These are phyloP conservation scores for Hypsizygus ulmarius DNA, from an alignment of 1,284 basidiomycete genomes.

Conservation along the genomic window DNA sequence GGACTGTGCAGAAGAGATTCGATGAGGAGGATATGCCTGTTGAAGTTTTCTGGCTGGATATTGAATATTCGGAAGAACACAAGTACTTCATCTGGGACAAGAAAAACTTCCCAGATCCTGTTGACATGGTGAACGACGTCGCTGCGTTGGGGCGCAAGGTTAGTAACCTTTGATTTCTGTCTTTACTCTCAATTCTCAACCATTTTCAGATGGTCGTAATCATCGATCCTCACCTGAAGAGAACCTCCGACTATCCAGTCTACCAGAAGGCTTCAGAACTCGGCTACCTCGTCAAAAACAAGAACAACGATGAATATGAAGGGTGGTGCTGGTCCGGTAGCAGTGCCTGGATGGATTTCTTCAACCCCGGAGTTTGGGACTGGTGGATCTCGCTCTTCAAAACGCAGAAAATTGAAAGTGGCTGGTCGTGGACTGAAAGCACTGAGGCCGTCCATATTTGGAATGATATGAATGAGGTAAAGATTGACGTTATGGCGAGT, in stretches of 20 bases:
- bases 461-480: slow-evolving; percentile 99
- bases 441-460: slow-evolving; percentile 87
- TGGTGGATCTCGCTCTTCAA: slow-evolving; percentile 92
- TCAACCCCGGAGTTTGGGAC: slow-evolving; percentile 86
- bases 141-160: slow-evolving; percentile 87
- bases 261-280: slow-evolving; percentile 85
- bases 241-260: slow-evolving; percentile 75
- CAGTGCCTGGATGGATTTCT: slow-evolving; percentile 96
- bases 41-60: slow-evolving; percentile 98
- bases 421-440: slow-evolving; percentile 74
- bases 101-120: slow-evolving; percentile 90
- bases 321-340: slow-evolving; percentile 99
- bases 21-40: slow-evolving; percentile 94
- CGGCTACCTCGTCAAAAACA: slow-evolving; percentile 80
- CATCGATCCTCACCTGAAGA: slow-evolving; percentile 95
- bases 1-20: slow-evolving; percentile 84
- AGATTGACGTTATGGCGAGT: slow-evolving; percentile 6
- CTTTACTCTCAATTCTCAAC: not conserved
- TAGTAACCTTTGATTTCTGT: slow-evolving; percentile 10
- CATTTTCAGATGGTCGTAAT: slow-evolving; percentile 88
- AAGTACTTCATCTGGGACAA: slow-evolving; percentile 98
- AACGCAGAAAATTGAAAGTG: slow-evolving; percentile 43
- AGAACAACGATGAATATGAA: slow-evolving; percentile 83
- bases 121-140: slow-evolving; percentile 90
- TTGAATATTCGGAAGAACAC: slow-evolving; percentile 93